Percentiles rank a stretch among this genome's conserved stretches.
Evolutionary conservation across 2,329 filamentous ascomycete species (phyloP).

Genomic region (Paecilomyces sp.): DNA sequence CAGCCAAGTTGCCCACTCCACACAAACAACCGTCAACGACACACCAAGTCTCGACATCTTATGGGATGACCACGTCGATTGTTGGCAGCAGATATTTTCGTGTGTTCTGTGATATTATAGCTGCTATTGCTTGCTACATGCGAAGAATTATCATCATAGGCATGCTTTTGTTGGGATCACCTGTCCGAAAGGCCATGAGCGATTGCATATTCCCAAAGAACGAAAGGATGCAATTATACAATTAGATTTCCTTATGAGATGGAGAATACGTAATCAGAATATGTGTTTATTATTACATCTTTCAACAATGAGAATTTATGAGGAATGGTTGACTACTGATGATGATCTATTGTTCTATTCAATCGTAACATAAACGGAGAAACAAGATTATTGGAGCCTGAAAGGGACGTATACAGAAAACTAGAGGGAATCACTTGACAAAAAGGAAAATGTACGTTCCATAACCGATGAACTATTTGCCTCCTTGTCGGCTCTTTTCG

Average conservation of each 20-base stretch:
- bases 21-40: not conserved
- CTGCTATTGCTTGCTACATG: too few species aligned
- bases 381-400: not conserved
- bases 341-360: not conserved
- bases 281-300: not conserved
- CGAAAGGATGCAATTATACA: not conserved
- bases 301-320: not conserved
- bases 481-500: constrained; percentile 23
- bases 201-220: too few species aligned
- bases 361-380: not conserved
- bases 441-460: not conserved
- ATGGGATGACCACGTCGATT: not conserved
- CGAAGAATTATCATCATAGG: too few species aligned
- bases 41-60: not conserved
- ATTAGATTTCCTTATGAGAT: not conserved
- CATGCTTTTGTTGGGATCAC: too few species aligned
- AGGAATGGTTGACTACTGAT: not conserved
- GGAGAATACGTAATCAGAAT: not conserved
- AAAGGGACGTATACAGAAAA: not conserved
- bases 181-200: too few species aligned
- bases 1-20: not conserved
- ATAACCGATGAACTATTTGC: not conserved
- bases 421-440: not conserved
- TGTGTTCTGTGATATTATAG: not conserved
- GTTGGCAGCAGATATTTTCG: not conserved